Evolutionary conservation across 352 stramenopile species (phyloP).

Genomic region (Peronospora tabacina): DNA sequence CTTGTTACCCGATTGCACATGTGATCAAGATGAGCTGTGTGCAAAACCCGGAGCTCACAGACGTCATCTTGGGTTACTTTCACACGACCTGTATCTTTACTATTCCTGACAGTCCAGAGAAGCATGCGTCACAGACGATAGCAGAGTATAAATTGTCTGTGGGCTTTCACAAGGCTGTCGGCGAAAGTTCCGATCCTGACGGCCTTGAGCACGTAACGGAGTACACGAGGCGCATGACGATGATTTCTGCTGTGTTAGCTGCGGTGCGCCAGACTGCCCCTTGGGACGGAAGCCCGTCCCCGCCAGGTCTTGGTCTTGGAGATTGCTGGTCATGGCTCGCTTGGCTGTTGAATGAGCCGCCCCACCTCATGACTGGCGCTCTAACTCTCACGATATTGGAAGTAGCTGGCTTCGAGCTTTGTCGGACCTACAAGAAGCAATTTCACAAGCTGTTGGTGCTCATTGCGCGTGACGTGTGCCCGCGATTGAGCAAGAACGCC

Average conservation of each 20-base stretch:
- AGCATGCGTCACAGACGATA: constrained; percentile 43
- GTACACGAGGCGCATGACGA: constrained; percentile 75
- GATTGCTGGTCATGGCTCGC: constrained; percentile 73
- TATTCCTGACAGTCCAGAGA: constrained; percentile 52
- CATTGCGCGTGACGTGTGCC: constrained; percentile 56
- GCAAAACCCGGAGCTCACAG: constrained; percentile 57
- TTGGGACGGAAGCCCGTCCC: constrained; percentile 47
- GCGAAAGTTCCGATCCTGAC: constrained; percentile 48
- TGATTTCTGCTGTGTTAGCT: constrained; percentile 59
- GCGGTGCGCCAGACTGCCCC: constrained; percentile 63
- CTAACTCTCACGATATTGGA: constrained; percentile 70
- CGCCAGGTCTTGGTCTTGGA: constrained; percentile 43
- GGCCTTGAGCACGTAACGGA: constrained; percentile 67
- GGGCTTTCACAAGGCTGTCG: constrained; percentile 58
- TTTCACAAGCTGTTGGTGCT: constrained; percentile 74
- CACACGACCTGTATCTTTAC: constrained; percentile 70
- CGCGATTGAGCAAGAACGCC: constrained; percentile 58
- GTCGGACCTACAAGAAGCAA: constrained; percentile 57
- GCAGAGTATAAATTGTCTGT: constrained; percentile 59
- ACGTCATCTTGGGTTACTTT: constrained; percentile 65
- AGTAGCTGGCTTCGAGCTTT: constrained; percentile 63
- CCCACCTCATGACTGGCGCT: constrained; percentile 60
- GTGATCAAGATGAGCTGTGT: constrained; percentile 77
- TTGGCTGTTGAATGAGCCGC: constrained; percentile 57
- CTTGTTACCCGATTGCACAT: constrained; percentile 61